Percentiles rank a stretch among this genome's conserved stretches.
Evolutionary conservation across 192 early-diverging fungal genomes (phyloP).

Genomic region (Gamsiella multidivaricata): DNA sequence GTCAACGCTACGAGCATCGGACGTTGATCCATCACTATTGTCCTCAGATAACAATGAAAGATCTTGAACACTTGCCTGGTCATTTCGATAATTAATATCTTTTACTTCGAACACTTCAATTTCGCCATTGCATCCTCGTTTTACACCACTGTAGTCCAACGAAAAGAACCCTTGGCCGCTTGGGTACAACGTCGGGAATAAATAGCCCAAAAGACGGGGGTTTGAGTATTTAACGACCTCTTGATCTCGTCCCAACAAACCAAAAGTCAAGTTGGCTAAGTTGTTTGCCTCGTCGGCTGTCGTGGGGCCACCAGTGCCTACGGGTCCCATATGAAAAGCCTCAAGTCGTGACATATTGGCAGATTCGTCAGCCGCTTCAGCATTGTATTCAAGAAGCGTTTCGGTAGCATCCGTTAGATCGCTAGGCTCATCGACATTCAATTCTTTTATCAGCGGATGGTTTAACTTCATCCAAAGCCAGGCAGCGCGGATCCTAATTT

Average conservation of each 20-base stretch:
- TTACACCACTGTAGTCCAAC: slow-evolving; percentile 2
- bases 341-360: slow-evolving; percentile 5
- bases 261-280: slow-evolving; percentile 14
- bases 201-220: slow-evolving; percentile 18
- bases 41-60: too few species aligned
- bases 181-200: slow-evolving; percentile 25
- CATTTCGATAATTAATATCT: background rate
- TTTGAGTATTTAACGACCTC: slow-evolving; percentile 18
- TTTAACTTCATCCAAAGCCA: slow-evolving; percentile 25
- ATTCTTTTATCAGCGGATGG: slow-evolving; percentile 14
- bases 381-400: background rate
- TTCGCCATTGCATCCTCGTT: background rate
- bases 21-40: too few species aligned
- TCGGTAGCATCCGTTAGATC: slow-evolving; percentile 20
- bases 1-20: too few species aligned
- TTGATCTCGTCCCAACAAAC: slow-evolving; percentile 14
- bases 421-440: slow-evolving; percentile 19
- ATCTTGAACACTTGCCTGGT: too few species aligned
- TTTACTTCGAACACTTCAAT: background rate
- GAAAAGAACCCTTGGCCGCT: slow-evolving; percentile 19
- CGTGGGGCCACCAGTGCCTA: slow-evolving; percentile 19
- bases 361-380: background rate
- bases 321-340: slow-evolving; percentile 11
- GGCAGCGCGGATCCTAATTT: slow-evolving; percentile 11
- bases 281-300: slow-evolving; percentile 21